Conservation (phyloP, 768 basidiomycete genomes). For the Pulveroboletus sp. region DNA sequence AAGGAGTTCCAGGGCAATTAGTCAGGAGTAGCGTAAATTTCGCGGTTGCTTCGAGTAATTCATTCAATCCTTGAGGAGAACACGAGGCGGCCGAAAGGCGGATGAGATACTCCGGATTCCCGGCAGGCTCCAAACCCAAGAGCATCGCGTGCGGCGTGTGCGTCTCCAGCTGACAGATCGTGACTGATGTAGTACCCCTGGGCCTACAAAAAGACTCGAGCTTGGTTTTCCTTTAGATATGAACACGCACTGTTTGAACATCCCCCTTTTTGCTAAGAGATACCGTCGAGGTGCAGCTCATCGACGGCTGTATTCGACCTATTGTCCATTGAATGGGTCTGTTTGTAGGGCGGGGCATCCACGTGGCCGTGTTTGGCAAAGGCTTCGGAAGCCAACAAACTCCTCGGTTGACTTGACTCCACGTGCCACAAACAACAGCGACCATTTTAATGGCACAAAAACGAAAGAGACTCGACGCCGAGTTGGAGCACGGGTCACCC, state of each 20-base stretch:
- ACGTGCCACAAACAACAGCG: conserved; percentile 3
- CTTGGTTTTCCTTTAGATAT: background rate
- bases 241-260: too few relatives aligned
- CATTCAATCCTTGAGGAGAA: conserved; percentile 19
- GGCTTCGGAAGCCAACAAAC: conserved; percentile 18
- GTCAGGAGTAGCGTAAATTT: conserved; percentile 15
- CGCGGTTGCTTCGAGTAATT: conserved; percentile 13
- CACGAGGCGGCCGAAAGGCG: conserved; percentile 16
- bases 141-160: background rate
- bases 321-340: background rate
- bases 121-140: background rate
- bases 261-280: too few relatives aligned
- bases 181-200: conserved; percentile 1
- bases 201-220: background rate
- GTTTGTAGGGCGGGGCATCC: background rate
- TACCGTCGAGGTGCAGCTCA: background rate
- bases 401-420: background rate
- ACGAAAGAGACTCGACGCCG: conserved; percentile 22
- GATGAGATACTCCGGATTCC: conserved; percentile 2
- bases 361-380: conserved; percentile 25
- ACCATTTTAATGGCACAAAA: conserved; percentile 23
- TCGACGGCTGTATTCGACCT: background rate
- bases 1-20: background rate
- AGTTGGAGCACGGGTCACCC: conserved; percentile 3
- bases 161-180: background rate